These are phyloP conservation scores for Ammopiptanthus mongolicus DNA, from an alignment of 306 rosid genomes.

Conservation along the genomic window DNA sequence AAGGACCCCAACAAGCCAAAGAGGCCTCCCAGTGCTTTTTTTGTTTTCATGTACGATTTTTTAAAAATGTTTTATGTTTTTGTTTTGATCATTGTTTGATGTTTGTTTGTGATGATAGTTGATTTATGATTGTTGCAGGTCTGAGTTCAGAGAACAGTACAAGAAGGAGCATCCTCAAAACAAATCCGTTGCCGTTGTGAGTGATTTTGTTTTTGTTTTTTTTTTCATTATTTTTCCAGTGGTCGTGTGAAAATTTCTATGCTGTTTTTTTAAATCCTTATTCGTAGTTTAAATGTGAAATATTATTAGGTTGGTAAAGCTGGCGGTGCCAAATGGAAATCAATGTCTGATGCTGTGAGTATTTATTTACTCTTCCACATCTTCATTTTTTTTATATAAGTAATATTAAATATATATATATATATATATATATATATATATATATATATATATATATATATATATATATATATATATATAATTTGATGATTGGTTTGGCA, in stretches of 20 bases:
- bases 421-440: too few relatives aligned
- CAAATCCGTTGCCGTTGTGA: slow-evolving; percentile 74
- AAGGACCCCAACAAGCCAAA: slow-evolving; percentile 96
- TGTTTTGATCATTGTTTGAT: too few relatives aligned
- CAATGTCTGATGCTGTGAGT: slow-evolving; percentile 81
- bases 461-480: not conserved
- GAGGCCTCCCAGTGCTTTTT: slow-evolving; percentile 95
- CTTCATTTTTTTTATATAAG: too few relatives aligned
- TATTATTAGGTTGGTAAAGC: slow-evolving; percentile 75
- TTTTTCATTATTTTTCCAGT: not conserved
- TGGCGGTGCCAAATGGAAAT: slow-evolving; percentile 77
- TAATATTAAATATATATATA: too few relatives aligned
- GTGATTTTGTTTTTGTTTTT: not conserved
- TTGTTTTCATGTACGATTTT: slow-evolving; percentile 67
- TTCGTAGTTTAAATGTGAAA: not conserved
- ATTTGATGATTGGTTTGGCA: not conserved
- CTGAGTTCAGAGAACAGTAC: slow-evolving; percentile 67
- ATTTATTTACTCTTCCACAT: accelerated
- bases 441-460: too few relatives aligned
- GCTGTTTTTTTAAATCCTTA: not conserved
- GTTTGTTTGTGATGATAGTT: not conserved
- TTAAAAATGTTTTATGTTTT: not conserved
- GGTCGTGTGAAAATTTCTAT: not conserved
- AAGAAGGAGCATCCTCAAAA: slow-evolving; percentile 74
- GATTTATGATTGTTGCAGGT: slow-evolving; percentile 34